phyloP scores from a whole-genome alignment of 306 rosid genomes.

The Clitoria ternatea region DNA sequence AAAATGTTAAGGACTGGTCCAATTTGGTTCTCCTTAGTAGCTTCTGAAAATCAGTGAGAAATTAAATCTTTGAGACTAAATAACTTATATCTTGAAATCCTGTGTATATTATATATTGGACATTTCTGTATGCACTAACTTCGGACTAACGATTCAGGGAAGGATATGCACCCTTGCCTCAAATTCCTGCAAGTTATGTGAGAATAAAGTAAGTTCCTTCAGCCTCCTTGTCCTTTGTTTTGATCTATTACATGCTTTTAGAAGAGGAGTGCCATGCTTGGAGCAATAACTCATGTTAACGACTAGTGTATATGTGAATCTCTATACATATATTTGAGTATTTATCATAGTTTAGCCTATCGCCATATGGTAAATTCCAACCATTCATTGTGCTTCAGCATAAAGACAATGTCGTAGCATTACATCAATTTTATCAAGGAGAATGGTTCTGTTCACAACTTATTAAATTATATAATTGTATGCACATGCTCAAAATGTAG shows the following conservation, averaged over 20 bases:
- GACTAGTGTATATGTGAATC: background rate
- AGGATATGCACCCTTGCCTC: constrained; percentile 67
- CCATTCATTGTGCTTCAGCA: background rate
- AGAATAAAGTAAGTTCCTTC: constrained; percentile 72
- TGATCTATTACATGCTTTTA: constrained; percentile 13
- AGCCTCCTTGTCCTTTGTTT: background rate
- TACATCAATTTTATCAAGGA: constrained; percentile 13
- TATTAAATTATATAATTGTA: background rate
- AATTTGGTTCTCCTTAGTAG: constrained; percentile 88
- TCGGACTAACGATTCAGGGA: constrained; percentile 54
- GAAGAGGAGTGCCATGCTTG: background rate
- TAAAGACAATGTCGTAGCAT: constrained; percentile 4
- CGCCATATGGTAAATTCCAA: background rate
- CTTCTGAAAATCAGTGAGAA: constrained; percentile 91
- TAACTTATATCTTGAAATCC: background rate
- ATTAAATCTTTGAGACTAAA: constrained; percentile 19
- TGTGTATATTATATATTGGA: background rate
- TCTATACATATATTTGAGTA: background rate
- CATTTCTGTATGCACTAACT: constrained; percentile 20
- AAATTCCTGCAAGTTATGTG: constrained; percentile 60
- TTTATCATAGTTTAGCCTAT: constrained; percentile 12
- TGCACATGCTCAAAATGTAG: background rate
- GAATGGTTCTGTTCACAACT: constrained; percentile 4
- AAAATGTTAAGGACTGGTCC: constrained; percentile 52
- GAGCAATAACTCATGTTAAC: constrained; percentile 1